Conservation (phyloP, 768 basidiomycete genomes). For the Daedaleopsis nitida region DNA sequence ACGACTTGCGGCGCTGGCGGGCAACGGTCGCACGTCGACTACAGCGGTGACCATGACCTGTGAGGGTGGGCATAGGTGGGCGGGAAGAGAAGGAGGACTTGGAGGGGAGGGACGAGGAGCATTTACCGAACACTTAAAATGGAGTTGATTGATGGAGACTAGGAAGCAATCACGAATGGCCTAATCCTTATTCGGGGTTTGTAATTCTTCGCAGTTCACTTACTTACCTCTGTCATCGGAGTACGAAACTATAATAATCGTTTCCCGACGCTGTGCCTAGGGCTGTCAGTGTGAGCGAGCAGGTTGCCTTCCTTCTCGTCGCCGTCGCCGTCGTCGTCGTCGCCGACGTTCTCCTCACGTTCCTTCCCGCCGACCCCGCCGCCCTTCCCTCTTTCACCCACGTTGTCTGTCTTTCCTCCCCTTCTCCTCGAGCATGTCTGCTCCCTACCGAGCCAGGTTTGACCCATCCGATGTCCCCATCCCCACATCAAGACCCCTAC, state of each 20-base stretch:
- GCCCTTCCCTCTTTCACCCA: slow-evolving; percentile 2
- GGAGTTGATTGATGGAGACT: slow-evolving; percentile 17
- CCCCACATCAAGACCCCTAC: slow-evolving; percentile 44
- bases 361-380: slow-evolving; percentile 14
- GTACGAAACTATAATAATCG: slow-evolving; percentile 1
- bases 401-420: slow-evolving; percentile 23
- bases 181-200: not conserved
- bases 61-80: not conserved
- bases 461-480: slow-evolving; percentile 62
- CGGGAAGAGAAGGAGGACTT: not conserved
- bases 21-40: not conserved
- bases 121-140: not conserved
- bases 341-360: slow-evolving; percentile 22
- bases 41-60: slow-evolving; percentile 5
- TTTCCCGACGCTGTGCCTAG: not conserved
- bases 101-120: not conserved
- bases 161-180: slow-evolving; percentile 5
- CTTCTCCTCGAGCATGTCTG: slow-evolving; percentile 25
- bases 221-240: slow-evolving; percentile 3
- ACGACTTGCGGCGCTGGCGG: not conserved
- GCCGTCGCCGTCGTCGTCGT: slow-evolving; percentile 22
- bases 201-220: not conserved
- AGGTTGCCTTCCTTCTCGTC: slow-evolving; percentile 23
- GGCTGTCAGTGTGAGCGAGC: slow-evolving; percentile 9
- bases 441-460: slow-evolving; percentile 21